Percentiles rank a stretch among this genome's conserved stretches.
phyloP scores from a whole-genome alignment of 306 rosid genomes.

The Malus sieversii region DNA sequence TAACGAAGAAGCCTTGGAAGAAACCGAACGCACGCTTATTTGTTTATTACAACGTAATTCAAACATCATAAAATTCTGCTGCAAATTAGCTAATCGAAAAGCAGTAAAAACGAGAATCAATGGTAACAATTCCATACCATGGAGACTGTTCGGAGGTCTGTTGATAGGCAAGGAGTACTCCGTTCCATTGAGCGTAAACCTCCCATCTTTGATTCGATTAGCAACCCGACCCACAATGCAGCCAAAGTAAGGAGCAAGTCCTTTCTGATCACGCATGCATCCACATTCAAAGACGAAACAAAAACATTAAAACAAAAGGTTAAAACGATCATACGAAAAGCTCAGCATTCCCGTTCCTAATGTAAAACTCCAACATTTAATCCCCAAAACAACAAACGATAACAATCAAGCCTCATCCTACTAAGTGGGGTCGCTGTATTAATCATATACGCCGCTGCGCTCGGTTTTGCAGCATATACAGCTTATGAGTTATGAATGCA shows the following conservation, averaged over 20 bases:
- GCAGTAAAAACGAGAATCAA: background rate
- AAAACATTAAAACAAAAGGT: background rate
- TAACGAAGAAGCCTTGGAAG: no score
- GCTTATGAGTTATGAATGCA: conserved; percentile 10
- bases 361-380: background rate
- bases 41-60: background rate
- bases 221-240: conserved; percentile 98
- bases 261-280: conserved; percentile 43
- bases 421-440: no score
- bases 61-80: background rate
- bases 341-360: background rate
- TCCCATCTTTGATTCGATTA: conserved; percentile 80
- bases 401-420: no score
- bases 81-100: background rate
- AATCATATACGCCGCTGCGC: no score
- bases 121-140: conserved; percentile 46
- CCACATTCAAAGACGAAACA: background rate
- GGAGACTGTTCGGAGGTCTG: conserved; percentile 87
- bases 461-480: background rate
- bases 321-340: background rate
- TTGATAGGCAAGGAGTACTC: conserved; percentile 69
- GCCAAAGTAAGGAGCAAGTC: conserved; percentile 78
- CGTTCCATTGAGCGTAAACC: conserved; percentile 64
- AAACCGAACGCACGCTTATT: no score
- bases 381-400: background rate